phyloP scores from a whole-genome alignment of 164 flowering plant genomes.

The Vitis rotundifolia region DNA sequence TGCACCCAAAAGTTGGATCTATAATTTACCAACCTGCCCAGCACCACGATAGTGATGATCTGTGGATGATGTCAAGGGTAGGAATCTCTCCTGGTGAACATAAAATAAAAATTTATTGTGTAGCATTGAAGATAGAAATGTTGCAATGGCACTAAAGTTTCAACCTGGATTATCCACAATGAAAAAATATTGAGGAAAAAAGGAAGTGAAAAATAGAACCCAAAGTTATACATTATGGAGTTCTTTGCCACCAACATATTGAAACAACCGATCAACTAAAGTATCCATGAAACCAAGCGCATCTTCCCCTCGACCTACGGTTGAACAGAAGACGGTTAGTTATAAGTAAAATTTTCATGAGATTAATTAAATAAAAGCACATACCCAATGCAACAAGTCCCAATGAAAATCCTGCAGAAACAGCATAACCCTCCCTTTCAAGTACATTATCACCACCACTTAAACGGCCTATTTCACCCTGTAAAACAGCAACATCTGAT shows the following conservation, averaged over 20 bases:
- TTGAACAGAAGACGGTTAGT: slow-evolving; percentile 20
- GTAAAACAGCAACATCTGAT: slow-evolving; percentile 12
- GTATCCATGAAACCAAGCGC: slow-evolving; percentile 67
- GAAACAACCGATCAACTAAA: slow-evolving; percentile 73
- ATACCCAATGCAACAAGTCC: slow-evolving; percentile 93
- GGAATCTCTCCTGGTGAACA: slow-evolving; percentile 54
- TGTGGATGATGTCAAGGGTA: slow-evolving; percentile 21
- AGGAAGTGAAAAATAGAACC: not conserved
- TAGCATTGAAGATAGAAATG: not conserved
- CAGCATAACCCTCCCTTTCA: slow-evolving; percentile 98
- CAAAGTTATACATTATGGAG: slow-evolving; percentile 41
- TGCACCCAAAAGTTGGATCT: not conserved
- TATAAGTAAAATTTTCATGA: not conserved
- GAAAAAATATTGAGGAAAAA: not conserved
- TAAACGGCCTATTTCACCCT: slow-evolving; percentile 94
- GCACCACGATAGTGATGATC: slow-evolving; percentile 58
- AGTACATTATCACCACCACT: slow-evolving; percentile 98
- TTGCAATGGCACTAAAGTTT: not conserved
- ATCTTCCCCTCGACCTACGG: slow-evolving; percentile 85
- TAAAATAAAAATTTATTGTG: not conserved
- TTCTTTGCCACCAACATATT: slow-evolving; percentile 78
- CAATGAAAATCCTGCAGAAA: slow-evolving; percentile 91
- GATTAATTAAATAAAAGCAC: slow-evolving; percentile 1
- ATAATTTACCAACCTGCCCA: slow-evolving; percentile 53
- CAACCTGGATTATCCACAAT: too few relatives aligned